Evolutionary conservation across 345 rosid species (phyloP).

Genomic region (Xanthoceras sorbifolium): DNA sequence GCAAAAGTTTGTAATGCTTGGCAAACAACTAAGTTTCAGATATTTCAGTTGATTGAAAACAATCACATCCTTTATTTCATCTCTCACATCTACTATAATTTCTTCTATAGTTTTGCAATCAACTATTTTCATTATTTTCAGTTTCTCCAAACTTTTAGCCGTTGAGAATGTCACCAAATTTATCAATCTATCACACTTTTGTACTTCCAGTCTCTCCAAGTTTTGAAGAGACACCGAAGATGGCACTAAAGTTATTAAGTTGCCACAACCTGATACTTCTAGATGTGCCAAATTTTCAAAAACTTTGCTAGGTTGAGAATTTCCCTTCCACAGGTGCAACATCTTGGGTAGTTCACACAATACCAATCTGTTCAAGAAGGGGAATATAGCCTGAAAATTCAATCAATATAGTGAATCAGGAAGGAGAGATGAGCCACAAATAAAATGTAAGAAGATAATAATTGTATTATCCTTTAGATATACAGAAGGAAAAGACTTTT

Average conservation of each 20-base stretch:
- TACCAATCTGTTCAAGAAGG: no score
- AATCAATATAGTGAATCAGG: background rate
- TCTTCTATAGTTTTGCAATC: conserved; percentile 14
- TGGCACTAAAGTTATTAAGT: conserved; percentile 9
- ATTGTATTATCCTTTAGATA: no score
- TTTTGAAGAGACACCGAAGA: background rate
- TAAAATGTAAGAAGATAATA: no score
- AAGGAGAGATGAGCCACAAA: no score
- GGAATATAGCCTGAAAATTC: background rate
- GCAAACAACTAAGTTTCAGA: no score
- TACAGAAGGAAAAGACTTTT: no score
- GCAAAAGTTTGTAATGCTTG: no score
- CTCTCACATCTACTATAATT: background rate
- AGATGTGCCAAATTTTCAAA: background rate
- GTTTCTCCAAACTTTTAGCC: conserved; percentile 4
- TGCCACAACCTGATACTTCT: background rate
- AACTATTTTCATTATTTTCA: background rate
- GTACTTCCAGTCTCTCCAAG: background rate
- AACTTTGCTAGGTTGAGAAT: background rate
- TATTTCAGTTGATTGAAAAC: no score
- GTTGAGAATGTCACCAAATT: no score
- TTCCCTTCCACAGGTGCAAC: background rate
- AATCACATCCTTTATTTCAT: no score
- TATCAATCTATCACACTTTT: background rate
- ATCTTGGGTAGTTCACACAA: no score